Evolutionary conservation across 371 early-diverging fungal genomes (phyloP).

Genomic region (Dichotomocladium elegans): DNA sequence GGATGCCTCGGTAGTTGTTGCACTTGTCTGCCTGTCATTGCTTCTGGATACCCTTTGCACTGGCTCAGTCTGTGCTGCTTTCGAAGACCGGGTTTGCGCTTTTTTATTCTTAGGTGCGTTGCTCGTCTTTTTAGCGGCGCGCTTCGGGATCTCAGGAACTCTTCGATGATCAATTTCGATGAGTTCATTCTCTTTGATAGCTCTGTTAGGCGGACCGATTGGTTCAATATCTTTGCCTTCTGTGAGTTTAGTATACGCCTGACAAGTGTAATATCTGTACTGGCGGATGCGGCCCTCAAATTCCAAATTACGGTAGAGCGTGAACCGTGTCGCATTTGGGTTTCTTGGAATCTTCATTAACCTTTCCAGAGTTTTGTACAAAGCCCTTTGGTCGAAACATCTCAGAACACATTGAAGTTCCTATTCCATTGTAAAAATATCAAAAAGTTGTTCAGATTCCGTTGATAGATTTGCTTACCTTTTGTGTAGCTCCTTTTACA

Average conservation of each 20-base stretch:
- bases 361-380: constrained; percentile 19
- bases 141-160: no score
- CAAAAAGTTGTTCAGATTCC: background rate
- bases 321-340: constrained; percentile 3
- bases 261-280: constrained; percentile 32
- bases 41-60: no score
- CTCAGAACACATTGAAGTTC: constrained; percentile 7
- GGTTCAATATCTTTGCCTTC: constrained; percentile 11
- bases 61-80: no score
- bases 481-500: constrained; percentile 19
- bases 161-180: constrained; percentile 1
- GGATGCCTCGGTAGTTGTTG: no score
- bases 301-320: constrained; percentile 23
- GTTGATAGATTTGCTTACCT: constrained; percentile 15
- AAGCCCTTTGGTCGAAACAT: constrained; percentile 12
- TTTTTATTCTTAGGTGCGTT: no score
- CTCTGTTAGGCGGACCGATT: background rate
- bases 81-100: no score
- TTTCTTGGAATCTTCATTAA: background rate
- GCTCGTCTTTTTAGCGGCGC: no score
- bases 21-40: no score
- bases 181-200: constrained; percentile 1
- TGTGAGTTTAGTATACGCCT: constrained; percentile 8
- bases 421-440: constrained; percentile 1
- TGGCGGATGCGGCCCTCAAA: constrained; percentile 30